Base-by-base conservation (phyloP, 2,329 filamentous ascomycete genomes). In the Blastomyces percursus region DNA sequence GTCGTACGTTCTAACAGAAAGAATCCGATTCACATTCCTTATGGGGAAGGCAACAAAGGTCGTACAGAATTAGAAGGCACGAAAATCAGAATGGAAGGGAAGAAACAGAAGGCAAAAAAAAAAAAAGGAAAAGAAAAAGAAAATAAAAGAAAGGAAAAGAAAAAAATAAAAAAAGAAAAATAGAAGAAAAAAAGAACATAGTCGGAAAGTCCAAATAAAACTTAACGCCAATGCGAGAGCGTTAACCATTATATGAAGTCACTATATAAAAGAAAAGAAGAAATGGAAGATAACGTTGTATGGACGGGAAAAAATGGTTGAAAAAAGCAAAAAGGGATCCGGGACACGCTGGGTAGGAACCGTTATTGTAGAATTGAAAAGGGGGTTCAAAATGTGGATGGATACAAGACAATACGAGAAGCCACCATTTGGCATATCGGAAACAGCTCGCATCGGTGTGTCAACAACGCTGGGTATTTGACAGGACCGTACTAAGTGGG, bases 161-260 rank as follows among this genome's bases (percentile, higher is more conserved):
- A 63, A 48, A 54, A 42, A 61, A 27, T 58, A 61, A 52, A 62
- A 60, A 30, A 30, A 2, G 27, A 30, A 30, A 30, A 30, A 30
- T 30, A 48, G 30, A 54, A 48, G 60, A 40, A 63, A 48, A 54
- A 42, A 61, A 27, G 65, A 4, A 30, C 27, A 30, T 35, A 54
- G 58, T 61, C 50, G 60, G 50, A 62, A 64, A 63, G 60, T n/a
- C 19, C 44, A n/a, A 46, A 19, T 35, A 35, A 11, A 46, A 46
- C 44, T n/a, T 21, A 46, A 46, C 44, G 44, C 44, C 44, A 21
- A 35, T 46, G 19, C 19, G 44, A 46, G 44, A 46, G 9, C 19
- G 44, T 46, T 21, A 46, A 46, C 44, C 44, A 46, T 46, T 46
- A 46, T n/a, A 46, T n/a, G 30, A 65, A 65, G 61, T 57, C 48